Conservation (phyloP, 1,139 yeast genomes). For the Candida sanyaensis region DNA sequence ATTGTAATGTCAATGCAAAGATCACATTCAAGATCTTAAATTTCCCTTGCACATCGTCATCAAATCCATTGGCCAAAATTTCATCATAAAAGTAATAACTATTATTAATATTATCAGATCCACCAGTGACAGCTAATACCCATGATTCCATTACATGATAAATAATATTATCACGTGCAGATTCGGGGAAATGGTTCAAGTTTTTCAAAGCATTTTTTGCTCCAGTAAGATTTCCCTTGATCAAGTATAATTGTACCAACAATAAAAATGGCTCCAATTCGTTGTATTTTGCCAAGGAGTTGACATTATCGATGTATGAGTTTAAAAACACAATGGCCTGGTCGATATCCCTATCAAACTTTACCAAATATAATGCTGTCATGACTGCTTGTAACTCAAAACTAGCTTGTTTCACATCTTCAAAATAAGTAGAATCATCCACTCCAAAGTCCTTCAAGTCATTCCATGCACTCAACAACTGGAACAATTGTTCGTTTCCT, state of each 20-base stretch:
- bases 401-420: constrained; percentile 33
- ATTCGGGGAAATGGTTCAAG: constrained; percentile 41
- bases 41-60: constrained; percentile 41
- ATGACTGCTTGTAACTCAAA: constrained; percentile 47
- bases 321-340: constrained; percentile 39
- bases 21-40: constrained; percentile 37
- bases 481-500: constrained; percentile 39
- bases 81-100: constrained; percentile 77
- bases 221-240: constrained; percentile 37
- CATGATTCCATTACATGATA: constrained; percentile 72
- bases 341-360: constrained; percentile 38
- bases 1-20: constrained; percentile 45
- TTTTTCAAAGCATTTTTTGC: constrained; percentile 38
- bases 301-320: constrained; percentile 22
- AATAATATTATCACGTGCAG: constrained; percentile 65
- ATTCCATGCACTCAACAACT: constrained; percentile 44
- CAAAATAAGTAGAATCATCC: constrained; percentile 39
- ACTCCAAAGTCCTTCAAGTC: constrained; percentile 46
- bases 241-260: constrained; percentile 44
- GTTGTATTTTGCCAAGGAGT: constrained; percentile 19
- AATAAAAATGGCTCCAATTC: constrained; percentile 49
- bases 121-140: constrained; percentile 57
- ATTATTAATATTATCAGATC: constrained; percentile 57
- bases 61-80: constrained; percentile 51
- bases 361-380: constrained; percentile 44